Evolutionary conservation across 2,329 filamentous ascomycete species (phyloP).

Genomic region (Ustulina deusta): DNA sequence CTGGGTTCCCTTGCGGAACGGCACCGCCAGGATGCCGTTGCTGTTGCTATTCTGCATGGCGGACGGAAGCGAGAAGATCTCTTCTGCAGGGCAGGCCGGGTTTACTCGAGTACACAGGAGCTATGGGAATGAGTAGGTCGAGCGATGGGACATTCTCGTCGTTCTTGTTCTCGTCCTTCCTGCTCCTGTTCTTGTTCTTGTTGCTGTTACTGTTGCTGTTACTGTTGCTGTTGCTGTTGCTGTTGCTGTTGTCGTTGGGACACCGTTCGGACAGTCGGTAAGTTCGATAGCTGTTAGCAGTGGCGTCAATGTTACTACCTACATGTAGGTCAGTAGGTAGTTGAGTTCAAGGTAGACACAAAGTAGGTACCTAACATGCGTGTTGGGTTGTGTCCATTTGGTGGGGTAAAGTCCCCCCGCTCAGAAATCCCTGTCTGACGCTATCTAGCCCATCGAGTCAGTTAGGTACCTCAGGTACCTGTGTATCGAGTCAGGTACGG

Average conservation of each 20-base stretch:
- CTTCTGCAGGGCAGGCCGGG: neutral
- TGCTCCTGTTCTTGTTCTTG: neutral
- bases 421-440: too few relatives aligned
- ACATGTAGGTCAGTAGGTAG: too few relatives aligned
- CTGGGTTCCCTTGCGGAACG: conserved; percentile 86
- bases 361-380: too few relatives aligned
- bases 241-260: neutral
- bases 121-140: neutral
- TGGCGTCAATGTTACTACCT: neutral
- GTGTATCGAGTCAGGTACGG: too few relatives aligned
- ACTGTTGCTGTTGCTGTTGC: neutral
- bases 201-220: neutral
- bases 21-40: conserved; percentile 78
- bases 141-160: conserved; percentile 26
- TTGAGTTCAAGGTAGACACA: too few relatives aligned
- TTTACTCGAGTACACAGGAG: neutral
- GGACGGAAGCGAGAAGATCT: conserved; percentile 6
- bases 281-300: neutral
- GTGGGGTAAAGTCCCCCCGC: too few relatives aligned
- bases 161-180: neutral
- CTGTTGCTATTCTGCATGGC: conserved; percentile 63
- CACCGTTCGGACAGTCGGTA: neutral
- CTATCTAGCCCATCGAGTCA: too few relatives aligned
- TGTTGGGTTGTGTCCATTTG: too few relatives aligned
- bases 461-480: too few relatives aligned